Evolutionary conservation across 805 yeast genomes (phyloP).

Genomic region (Saturnispora silvae): DNA sequence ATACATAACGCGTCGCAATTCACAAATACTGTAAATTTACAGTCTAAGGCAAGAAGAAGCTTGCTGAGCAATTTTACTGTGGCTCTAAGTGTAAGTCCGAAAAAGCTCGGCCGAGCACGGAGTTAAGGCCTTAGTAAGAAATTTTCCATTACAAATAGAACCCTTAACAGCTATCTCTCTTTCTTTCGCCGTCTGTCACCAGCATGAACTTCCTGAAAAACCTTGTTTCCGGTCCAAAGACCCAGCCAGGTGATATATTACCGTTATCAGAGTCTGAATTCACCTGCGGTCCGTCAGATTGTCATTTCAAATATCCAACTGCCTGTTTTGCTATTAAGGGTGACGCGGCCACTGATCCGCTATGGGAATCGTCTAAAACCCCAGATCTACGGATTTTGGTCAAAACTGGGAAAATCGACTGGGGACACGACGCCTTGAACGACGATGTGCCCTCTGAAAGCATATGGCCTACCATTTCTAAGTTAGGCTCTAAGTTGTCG

Average conservation of each 20-base stretch:
- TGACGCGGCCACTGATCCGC: constrained; percentile 22
- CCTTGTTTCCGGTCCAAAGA: constrained; percentile 4
- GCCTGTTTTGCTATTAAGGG: constrained; percentile 30
- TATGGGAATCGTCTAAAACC: constrained; percentile 66
- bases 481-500: constrained; percentile 11
- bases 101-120: too few species aligned
- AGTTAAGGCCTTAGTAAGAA: too few species aligned
- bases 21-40: too few species aligned
- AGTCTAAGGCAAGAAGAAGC: too few species aligned
- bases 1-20: too few species aligned
- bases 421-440: constrained; percentile 65
- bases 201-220: constrained; percentile 18
- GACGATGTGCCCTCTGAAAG: constrained; percentile 21
- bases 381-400: constrained; percentile 65
- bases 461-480: constrained; percentile 17
- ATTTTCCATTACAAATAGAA: too few species aligned
- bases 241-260: constrained; percentile 25
- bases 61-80: too few species aligned
- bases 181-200: not conserved
- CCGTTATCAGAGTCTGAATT: constrained; percentile 39
- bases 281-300: constrained; percentile 40
- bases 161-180: too few species aligned
- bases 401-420: constrained; percentile 76
- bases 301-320: constrained; percentile 26
- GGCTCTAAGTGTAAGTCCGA: too few species aligned